Base-by-base conservation (phyloP, 2,329 filamentous ascomycete species). In the Onygenales sp. region DNA sequence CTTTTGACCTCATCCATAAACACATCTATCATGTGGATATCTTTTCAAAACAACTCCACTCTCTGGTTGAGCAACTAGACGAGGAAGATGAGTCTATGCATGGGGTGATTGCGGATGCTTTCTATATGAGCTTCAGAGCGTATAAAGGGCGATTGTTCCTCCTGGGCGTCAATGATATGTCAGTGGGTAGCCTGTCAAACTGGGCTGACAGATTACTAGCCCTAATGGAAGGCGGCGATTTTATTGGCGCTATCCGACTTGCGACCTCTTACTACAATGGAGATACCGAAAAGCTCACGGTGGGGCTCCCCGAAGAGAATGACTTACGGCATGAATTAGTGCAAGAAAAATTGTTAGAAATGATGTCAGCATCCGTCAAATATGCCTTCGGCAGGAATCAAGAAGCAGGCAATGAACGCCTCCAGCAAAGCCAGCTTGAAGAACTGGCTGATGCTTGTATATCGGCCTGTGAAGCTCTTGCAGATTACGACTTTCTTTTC, bases 201-300 rank as follows among this genome's bases (percentile, higher is more conserved):
- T 98, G 93, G 93, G 92, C 93, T 2, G 93, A 98, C 68, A 80
- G 93, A 42, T 75, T 98, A 14, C 84, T 96, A 59, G 91, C 92
- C 0, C 77, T 97, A 61, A 96, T 98, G 88, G 91, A 97, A 67
- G 83, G 90, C 53, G 93, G 93, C n/a, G 90, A 97, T 69, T 95
- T 95, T 64, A 87, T 98, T 58, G 87, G 84, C 10, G 91, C 93
- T 1, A 95, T 98, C 56, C 81, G 86, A 58, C 77, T 98, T 54
- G 94, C 92, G 8, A 95, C 90, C 0, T 87, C 86, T 0, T 98
- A 97, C 69, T 97, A 95, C 66, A 85, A 83, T 6, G 93, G 93
- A 27, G 84, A 90, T 63, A 83, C 88, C n/a, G 89, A 96, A 67
- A 96, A 93, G 68, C 79, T 97, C 49, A 97, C 93, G 0, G 88